Evolutionary conservation across 768 basidiomycete species (phyloP).

Genomic region (Pilatotrama ljubarskyi): DNA sequence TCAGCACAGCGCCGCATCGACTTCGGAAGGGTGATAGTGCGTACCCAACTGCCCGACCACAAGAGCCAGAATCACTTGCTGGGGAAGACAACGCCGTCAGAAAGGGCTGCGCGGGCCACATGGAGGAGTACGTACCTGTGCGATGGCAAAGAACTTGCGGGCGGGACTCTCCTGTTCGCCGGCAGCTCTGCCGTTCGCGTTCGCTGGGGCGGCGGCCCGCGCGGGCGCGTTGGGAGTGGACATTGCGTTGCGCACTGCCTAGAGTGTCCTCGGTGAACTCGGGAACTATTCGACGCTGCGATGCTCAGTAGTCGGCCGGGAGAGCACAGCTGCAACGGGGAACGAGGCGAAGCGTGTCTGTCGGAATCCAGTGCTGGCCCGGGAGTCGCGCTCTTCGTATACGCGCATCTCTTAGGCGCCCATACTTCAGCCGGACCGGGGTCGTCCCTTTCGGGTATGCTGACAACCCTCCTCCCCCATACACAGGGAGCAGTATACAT

Average conservation of each 20-base stretch:
- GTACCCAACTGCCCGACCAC: conserved; percentile 65
- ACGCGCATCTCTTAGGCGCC: not conserved
- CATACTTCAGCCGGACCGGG: not conserved
- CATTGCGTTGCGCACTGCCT: conserved; percentile 20
- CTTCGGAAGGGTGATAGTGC: conserved; percentile 20
- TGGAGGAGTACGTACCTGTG: conserved; percentile 41
- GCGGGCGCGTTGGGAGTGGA: conserved; percentile 25
- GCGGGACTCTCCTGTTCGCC: conserved; percentile 38
- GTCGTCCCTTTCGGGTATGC: too few species aligned
- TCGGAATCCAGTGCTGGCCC: not conserved
- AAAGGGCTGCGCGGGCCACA: not conserved
- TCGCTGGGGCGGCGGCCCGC: conserved; percentile 21
- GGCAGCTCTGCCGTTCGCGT: conserved; percentile 21
- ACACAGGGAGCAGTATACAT: too few species aligned
- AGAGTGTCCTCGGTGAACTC: not conserved
- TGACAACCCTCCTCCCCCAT: too few species aligned
- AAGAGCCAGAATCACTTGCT: conserved; percentile 75
- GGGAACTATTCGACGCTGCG: not conserved
- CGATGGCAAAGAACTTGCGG: conserved; percentile 39
- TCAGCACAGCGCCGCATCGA: not conserved
- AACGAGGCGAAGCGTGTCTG: not conserved
- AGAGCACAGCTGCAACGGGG: not conserved
- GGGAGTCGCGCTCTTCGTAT: not conserved
- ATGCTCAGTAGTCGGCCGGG: not conserved
- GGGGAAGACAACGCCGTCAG: conserved; percentile 3